Percentiles rank a stretch among this genome's conserved stretches.
These are phyloP conservation scores for Calonectria crousiana DNA, from an alignment of 2,329 filamentous ascomycete genomes.

Conservation along the genomic window DNA sequence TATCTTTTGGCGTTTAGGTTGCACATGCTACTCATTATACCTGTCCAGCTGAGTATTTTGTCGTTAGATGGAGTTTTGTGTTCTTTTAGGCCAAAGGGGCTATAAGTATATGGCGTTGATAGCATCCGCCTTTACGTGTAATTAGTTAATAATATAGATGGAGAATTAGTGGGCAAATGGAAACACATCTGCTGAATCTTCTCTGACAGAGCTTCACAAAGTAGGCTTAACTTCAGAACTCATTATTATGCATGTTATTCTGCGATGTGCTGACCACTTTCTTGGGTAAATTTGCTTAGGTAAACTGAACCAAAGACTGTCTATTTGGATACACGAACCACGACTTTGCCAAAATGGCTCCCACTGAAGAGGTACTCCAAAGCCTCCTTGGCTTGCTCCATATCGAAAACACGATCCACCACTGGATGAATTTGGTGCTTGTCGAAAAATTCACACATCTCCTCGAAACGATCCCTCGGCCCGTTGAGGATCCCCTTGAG, in stretches of 20 bases:
- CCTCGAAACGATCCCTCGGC: slow-evolving; percentile 64
- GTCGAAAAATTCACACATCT: slow-evolving; percentile 64
- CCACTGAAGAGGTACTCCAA: slow-evolving; percentile 65
- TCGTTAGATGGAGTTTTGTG: background rate
- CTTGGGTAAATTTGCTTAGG: background rate
- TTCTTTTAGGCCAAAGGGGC: background rate
- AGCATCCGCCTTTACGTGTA: background rate
- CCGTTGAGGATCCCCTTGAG: slow-evolving; percentile 72
- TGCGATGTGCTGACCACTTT: background rate
- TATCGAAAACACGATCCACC: slow-evolving; percentile 60
- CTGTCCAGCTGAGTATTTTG: background rate
- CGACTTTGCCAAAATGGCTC: slow-evolving; percentile 70
- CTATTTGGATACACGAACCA: slow-evolving; percentile 33
- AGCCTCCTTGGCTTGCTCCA: slow-evolving; percentile 61
- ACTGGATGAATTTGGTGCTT: slow-evolving; percentile 59
- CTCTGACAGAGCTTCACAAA: background rate
- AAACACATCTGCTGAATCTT: background rate
- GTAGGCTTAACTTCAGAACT: background rate
- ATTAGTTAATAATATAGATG: background rate
- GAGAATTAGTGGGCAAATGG: background rate
- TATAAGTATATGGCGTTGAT: background rate
- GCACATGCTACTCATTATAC: background rate
- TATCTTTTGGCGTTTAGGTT: background rate
- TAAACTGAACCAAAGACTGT: background rate
- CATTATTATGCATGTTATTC: background rate